Conservation (phyloP, 2,329 filamentous ascomycete species). For the Monilinia vaccinii-corymbosi region DNA sequence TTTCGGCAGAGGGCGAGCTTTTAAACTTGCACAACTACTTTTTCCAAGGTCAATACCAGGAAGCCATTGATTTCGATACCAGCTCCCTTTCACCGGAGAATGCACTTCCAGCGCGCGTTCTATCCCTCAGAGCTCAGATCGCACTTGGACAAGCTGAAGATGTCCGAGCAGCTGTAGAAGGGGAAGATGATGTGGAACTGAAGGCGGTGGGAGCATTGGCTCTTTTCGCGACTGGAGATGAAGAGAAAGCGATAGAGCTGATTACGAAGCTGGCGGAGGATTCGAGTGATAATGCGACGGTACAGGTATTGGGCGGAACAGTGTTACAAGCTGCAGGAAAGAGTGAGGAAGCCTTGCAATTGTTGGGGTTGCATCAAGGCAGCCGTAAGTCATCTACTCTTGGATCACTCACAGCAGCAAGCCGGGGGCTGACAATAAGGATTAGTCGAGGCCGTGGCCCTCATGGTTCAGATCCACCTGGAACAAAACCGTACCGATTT, state of each 20-base stretch:
- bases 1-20: constrained; percentile 61
- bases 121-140: constrained; percentile 74
- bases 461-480: constrained; percentile 88
- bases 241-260: constrained; percentile 50
- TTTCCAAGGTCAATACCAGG: constrained; percentile 75
- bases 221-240: constrained; percentile 50
- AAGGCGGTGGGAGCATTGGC: constrained; percentile 70
- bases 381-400: constrained; percentile 51
- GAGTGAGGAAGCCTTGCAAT: constrained; percentile 73
- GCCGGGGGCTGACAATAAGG: background rate
- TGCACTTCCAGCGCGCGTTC: constrained; percentile 62
- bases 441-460: constrained; percentile 64
- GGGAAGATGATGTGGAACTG: constrained; percentile 60
- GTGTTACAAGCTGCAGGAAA: constrained; percentile 72
- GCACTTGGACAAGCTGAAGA: constrained; percentile 70
- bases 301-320: constrained; percentile 76
- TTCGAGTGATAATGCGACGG: constrained; percentile 63
- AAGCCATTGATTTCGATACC: constrained; percentile 78
- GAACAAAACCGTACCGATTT: constrained; percentile 87
- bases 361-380: constrained; percentile 77
- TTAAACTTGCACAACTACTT: constrained; percentile 64
- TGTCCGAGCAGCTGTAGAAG: constrained; percentile 60
- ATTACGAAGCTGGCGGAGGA: constrained; percentile 60
- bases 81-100: constrained; percentile 73
- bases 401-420: background rate